phyloP scores from a whole-genome alignment of 495 filamentous ascomycete species.

The Neurospora tetrasperma region DNA sequence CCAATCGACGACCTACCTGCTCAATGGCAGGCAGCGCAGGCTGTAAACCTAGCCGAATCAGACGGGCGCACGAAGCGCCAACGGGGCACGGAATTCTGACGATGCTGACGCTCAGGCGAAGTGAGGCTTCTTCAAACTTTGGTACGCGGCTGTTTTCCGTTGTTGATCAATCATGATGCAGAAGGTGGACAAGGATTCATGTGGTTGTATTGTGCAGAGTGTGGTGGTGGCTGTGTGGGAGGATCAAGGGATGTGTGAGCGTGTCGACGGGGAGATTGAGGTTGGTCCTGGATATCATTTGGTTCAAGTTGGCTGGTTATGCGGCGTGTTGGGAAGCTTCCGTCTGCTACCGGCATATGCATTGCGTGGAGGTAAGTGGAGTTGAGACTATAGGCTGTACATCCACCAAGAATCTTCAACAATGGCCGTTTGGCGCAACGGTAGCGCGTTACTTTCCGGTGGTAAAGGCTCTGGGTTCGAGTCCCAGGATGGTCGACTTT shows the following conservation, averaged over 20 bases:
- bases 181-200: neutral
- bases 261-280: neutral
- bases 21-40: neutral
- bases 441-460: slow-evolving; percentile 1
- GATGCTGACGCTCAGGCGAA: neutral
- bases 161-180: neutral
- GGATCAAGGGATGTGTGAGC: neutral
- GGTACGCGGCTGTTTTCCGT: neutral
- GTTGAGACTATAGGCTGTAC: too few species aligned
- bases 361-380: neutral
- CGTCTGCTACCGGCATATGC: neutral
- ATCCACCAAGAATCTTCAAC: neutral
- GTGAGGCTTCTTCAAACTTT: neutral
- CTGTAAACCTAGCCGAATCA: neutral
- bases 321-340: neutral
- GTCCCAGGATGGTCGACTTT: slow-evolving; percentile 4
- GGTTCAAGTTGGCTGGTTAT: neutral
- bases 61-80: neutral
- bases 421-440: neutral
- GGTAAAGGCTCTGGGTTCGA: slow-evolving; percentile 5
- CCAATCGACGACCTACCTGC: neutral
- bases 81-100: neutral
- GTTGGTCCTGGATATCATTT: neutral
- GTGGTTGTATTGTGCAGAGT: neutral
- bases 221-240: neutral